Conservation (phyloP, 73 alveolate species). For the Urostyla sp. region DNA sequence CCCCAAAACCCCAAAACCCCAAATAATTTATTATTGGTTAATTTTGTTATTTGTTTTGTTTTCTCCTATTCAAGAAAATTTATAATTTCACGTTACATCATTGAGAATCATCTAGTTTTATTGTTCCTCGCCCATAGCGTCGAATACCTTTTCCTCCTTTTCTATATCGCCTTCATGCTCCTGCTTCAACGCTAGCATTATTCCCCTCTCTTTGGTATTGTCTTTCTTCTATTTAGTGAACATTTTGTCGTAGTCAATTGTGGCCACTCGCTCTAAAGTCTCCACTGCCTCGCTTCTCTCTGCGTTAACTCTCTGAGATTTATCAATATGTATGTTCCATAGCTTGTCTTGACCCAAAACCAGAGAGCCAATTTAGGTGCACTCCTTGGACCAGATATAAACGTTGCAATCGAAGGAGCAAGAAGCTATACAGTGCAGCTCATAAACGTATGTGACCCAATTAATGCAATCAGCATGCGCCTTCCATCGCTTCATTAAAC, state of each 20-base stretch:
- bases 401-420: constrained; percentile 96
- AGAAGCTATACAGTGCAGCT: constrained; percentile 86
- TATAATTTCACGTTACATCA: background rate
- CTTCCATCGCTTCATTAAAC: constrained; percentile 70
- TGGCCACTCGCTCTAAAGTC: constrained; percentile 77
- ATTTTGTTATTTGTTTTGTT: too few relatives aligned
- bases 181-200: constrained; percentile 46
- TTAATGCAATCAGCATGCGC: constrained; percentile 97
- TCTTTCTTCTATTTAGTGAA: constrained; percentile 55
- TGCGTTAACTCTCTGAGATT: constrained; percentile 67
- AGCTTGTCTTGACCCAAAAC: constrained; percentile 91
- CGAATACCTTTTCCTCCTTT: constrained; percentile 50
- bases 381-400: constrained; percentile 88
- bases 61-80: background rate
- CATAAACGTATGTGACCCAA: constrained; percentile 85
- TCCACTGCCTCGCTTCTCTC: constrained; percentile 86
- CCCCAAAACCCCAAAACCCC: background rate
- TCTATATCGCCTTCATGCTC: constrained; percentile 47
- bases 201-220: constrained; percentile 48
- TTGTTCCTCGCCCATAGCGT: constrained; percentile 51
- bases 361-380: constrained; percentile 89
- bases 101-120: constrained; percentile 32
- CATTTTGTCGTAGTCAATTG: constrained; percentile 72
- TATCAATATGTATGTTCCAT: constrained; percentile 92
- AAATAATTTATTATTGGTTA: background rate